Conservation (phyloP, 192 early-diverging fungal species). For the Entomortierella beljakovae region DNA sequence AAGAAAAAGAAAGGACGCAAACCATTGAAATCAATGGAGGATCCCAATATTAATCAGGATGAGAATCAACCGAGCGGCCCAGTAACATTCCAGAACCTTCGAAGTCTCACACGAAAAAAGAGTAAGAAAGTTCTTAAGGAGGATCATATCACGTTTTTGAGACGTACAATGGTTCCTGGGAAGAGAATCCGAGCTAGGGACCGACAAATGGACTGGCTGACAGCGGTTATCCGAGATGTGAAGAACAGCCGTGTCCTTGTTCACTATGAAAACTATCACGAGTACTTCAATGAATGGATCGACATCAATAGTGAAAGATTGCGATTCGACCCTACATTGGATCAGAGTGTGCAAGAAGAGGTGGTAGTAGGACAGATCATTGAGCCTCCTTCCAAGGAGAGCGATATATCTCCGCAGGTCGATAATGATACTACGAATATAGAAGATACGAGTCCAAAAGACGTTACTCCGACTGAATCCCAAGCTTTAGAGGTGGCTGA, state of each 20-base stretch:
- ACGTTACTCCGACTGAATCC: background rate
- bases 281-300: constrained; percentile 72
- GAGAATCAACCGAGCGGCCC: background rate
- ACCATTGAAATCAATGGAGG: background rate
- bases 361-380: background rate
- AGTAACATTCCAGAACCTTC: constrained; percentile 21
- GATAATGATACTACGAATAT: too few relatives aligned
- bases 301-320: constrained; percentile 75
- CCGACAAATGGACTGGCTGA: constrained; percentile 70
- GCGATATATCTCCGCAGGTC: too few relatives aligned
- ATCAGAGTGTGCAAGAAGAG: constrained; percentile 5
- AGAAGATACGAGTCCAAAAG: too few relatives aligned
- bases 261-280: constrained; percentile 67
- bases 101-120: constrained; percentile 33
- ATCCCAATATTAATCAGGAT: constrained; percentile 3
- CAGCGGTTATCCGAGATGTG: constrained; percentile 64
- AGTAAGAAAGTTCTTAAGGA: constrained; percentile 13
- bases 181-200: constrained; percentile 66
- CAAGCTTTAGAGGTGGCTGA: background rate
- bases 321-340: constrained; percentile 18
- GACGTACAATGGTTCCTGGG: constrained; percentile 43
- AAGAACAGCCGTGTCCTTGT: constrained; percentile 69
- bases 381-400: too few relatives aligned
- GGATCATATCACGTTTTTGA: constrained; percentile 34
- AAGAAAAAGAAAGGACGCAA: constrained; percentile 9